Conservation (phyloP, 768 basidiomycete species). For the Suillus subluteus region DNA sequence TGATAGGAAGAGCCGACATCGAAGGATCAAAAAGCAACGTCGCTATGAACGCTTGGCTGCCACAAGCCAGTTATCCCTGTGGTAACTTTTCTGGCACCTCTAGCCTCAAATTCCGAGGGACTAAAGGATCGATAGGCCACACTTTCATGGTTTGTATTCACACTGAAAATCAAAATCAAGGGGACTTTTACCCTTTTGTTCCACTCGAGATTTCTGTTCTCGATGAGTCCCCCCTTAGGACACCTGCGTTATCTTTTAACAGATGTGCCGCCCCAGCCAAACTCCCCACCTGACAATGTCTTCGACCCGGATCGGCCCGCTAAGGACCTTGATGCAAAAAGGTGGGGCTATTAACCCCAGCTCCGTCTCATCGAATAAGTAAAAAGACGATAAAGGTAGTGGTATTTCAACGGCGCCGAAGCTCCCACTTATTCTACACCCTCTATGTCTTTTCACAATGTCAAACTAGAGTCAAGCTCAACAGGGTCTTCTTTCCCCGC, state of each 20-base stretch:
- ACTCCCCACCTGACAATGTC: constrained; percentile 84
- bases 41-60: too few relatives aligned
- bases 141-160: constrained; percentile 83
- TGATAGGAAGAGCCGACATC: too few relatives aligned
- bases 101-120: constrained; percentile 78
- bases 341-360: too few relatives aligned
- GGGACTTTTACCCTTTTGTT: constrained; percentile 79
- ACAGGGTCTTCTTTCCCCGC: too few relatives aligned
- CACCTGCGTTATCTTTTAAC: constrained; percentile 81
- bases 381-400: too few relatives aligned
- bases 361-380: too few relatives aligned
- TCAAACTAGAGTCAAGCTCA: too few relatives aligned
- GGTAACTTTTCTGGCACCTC: too few relatives aligned
- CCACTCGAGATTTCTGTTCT: constrained; percentile 82
- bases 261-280: constrained; percentile 83
- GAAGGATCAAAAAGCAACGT: too few relatives aligned
- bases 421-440: too few relatives aligned
- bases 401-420: too few relatives aligned
- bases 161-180: constrained; percentile 84
- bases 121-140: constrained; percentile 85
- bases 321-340: constrained; percentile 71
- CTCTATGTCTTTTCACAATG: too few relatives aligned
- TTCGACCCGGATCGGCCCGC: constrained; percentile 70
- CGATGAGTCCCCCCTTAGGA: constrained; percentile 79
- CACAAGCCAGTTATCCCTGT: constrained; percentile 21